Evolutionary conservation across 257 asterid genomes (phyloP).

Genomic region (Verbena officinalis): DNA sequence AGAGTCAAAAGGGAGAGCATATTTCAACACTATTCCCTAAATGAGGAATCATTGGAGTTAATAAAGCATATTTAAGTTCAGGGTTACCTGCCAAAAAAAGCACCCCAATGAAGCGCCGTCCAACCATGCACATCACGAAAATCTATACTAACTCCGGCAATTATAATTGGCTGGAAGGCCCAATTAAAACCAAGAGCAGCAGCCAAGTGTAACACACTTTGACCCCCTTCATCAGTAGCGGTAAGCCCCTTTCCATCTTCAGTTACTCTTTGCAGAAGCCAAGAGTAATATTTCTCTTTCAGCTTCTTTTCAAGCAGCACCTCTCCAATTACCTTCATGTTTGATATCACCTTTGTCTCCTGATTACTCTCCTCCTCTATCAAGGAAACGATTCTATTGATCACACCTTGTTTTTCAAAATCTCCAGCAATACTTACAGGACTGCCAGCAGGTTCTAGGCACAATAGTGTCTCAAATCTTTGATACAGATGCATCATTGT

Average conservation of each 20-base stretch:
- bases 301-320: slow-evolving; percentile 55
- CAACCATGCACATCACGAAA: slow-evolving; percentile 95
- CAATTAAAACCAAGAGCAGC: slow-evolving; percentile 96
- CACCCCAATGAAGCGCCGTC: slow-evolving; percentile 99
- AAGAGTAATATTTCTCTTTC: slow-evolving; percentile 64
- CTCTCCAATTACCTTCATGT: slow-evolving; percentile 44
- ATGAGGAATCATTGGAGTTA: slow-evolving; percentile 16
- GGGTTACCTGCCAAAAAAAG: slow-evolving; percentile 83
- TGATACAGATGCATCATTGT: slow-evolving; percentile 51
- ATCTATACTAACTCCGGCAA: slow-evolving; percentile 76
- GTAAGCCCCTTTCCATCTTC: slow-evolving; percentile 68
- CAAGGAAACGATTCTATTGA: slow-evolving; percentile 48
- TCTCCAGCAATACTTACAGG: slow-evolving; percentile 37
- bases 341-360: slow-evolving; percentile 36
- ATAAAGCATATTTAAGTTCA: slow-evolving; percentile 18
- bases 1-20: slow-evolving; percentile 14
- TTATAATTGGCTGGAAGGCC: slow-evolving; percentile 74
- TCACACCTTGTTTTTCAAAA: slow-evolving; percentile 40
- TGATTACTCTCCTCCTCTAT: slow-evolving; percentile 59
- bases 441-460: slow-evolving; percentile 36
- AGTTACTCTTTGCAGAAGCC: slow-evolving; percentile 67
- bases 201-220: slow-evolving; percentile 87
- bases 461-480: slow-evolving; percentile 60
- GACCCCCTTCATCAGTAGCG: slow-evolving; percentile 72
- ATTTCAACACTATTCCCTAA: no score